A percentile compares a stretch with the other conserved stretches of the same genome.
phyloP scores from a whole-genome alignment of 2,329 filamentous ascomycete genomes.

The Aspergillus ochraceus region DNA sequence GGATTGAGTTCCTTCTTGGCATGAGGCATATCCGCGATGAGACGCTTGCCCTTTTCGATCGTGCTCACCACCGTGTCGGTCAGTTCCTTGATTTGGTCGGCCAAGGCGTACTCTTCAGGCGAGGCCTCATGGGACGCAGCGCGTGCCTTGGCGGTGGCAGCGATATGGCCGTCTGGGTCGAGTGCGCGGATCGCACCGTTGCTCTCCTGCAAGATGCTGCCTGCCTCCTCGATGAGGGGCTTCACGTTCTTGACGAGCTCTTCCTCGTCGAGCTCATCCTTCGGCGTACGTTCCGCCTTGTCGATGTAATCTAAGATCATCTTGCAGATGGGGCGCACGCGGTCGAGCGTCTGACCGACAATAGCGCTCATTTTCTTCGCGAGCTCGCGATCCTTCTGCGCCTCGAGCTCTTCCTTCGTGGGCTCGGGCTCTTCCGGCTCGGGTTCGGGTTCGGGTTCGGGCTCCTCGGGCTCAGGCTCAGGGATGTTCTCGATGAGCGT shows the following conservation, averaged over 20 bases:
- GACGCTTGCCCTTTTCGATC: conserved; percentile 85
- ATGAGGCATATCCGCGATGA: conserved; percentile 87
- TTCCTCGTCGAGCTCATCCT: conserved; percentile 88
- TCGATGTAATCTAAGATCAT: conserved; percentile 85
- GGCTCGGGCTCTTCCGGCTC: conserved; percentile 45
- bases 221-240: conserved; percentile 84
- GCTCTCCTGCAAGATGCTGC: conserved; percentile 77
- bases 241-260: conserved; percentile 81
- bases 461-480: conserved; percentile 42
- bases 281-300: conserved; percentile 73
- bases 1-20: conserved; percentile 95
- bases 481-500: conserved; percentile 62
- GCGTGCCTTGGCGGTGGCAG: conserved; percentile 80
- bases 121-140: conserved; percentile 72
- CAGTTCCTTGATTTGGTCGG: conserved; percentile 80
- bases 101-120: conserved; percentile 80
- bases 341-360: conserved; percentile 77
- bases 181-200: conserved; percentile 85
- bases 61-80: conserved; percentile 77
- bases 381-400: conserved; percentile 70
- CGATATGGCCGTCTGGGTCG: conserved; percentile 84
- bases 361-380: conserved; percentile 72
- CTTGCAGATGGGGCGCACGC: conserved; percentile 80
- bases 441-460: conserved; percentile 21
- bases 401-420: conserved; percentile 58